Base-by-base conservation (phyloP, 257 asterid genomes). In the Buddleja alternifolia region DNA sequence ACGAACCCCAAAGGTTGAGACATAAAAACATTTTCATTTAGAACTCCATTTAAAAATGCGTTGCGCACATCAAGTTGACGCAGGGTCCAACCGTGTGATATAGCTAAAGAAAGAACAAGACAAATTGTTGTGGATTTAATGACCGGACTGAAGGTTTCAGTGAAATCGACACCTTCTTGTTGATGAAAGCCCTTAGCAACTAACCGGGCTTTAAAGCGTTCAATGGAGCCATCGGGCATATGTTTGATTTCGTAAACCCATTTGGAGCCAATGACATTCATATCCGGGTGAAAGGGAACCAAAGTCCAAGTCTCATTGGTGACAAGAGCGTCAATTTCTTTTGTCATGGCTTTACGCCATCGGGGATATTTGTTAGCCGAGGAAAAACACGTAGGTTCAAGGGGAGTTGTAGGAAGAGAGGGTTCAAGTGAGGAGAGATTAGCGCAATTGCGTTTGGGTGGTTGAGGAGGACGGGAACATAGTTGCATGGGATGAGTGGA, bases 221-320 rank as follows among this genome's bases (percentile, higher is more conserved):
- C 63, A 14, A 67, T 67, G 37, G 73, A 54, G 16, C 65, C 73
- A 67, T 67, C 21, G 5, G 39, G 4, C 2, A 15, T 23, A 6
- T 50, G 60, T 16, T 69, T 69, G 24, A 69, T 45, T 23, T 42
- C 15, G 3, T 58, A 69, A 2, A 69, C 60, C 53, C 67, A 69
- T 20, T 69, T 69, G 15, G 67, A 57, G 7, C 51, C 45, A 3
- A 69, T 69, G 24, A 37, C 45, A 4, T 69, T 57, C 46, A 58
- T 50, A 45, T n/a, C 67, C 16, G 19, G 16, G 23, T 40, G 59
- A 29, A 23, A 44, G 7, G 74, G 50, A 20, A 56, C 48, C 8
- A 57, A 34, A 11, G 58, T 59, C 45, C 66, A 40, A 24, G 67
- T 66, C 9, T 54, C 57, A 10, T 56, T 57, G 9, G 0, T 8